Conservation (phyloP, 345 rosid species). For the Capsella bursapastoris region DNA sequence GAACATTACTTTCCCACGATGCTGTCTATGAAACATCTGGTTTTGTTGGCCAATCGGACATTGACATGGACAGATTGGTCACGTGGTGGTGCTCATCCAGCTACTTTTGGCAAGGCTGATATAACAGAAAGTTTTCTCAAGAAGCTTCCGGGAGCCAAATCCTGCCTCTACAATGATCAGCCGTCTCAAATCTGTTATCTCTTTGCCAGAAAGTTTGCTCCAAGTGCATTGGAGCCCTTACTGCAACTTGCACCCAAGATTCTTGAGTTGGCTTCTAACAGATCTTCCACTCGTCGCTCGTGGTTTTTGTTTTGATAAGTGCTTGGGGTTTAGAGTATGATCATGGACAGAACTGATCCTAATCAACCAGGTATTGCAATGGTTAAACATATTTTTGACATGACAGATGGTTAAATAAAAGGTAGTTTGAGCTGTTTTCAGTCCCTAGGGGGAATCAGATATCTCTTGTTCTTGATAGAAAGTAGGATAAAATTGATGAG, state of each 20-base stretch:
- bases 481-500: no score
- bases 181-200: constrained; percentile 58
- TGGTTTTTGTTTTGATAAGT: constrained; percentile 11
- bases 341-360: not conserved
- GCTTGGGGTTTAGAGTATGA: constrained; percentile 9
- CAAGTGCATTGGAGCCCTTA: constrained; percentile 72
- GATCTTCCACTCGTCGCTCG: not conserved
- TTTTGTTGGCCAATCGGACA: constrained; percentile 71
- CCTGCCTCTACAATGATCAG: constrained; percentile 65
- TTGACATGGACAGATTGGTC: constrained; percentile 94
- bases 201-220: constrained; percentile 87
- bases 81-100: constrained; percentile 92
- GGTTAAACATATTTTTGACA: constrained; percentile 27
- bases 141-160: constrained; percentile 50
- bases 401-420: constrained; percentile 31
- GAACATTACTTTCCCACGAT: constrained; percentile 95
- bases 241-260: constrained; percentile 55
- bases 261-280: constrained; percentile 58
- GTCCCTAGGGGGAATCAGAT: not conserved
- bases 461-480: not conserved
- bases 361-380: constrained; percentile 19
- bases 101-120: constrained; percentile 69
- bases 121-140: constrained; percentile 59
- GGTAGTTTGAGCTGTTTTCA: constrained; percentile 16
- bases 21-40: constrained; percentile 64